Conservation (phyloP, 2,329 filamentous ascomycete species). For the Exophiala alcalophila region DNA sequence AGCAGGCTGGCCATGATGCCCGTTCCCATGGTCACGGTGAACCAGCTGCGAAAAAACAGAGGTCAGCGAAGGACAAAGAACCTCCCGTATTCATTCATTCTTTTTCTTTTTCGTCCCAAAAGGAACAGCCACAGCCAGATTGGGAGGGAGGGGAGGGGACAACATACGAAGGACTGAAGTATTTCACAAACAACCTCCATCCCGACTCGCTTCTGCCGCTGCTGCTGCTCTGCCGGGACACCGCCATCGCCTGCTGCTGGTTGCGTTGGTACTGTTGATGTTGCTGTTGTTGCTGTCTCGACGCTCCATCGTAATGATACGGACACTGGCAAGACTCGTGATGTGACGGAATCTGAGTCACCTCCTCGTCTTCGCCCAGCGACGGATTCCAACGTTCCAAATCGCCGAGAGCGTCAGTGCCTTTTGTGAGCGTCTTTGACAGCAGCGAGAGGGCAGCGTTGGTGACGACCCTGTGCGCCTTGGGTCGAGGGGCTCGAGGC, state of each 20-base stretch:
- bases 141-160: background rate
- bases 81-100: too few species aligned
- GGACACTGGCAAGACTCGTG: too few species aligned
- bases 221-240: too few species aligned
- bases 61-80: too few species aligned
- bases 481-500: slow-evolving; percentile 6
- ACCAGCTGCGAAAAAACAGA: slow-evolving; percentile 47
- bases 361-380: slow-evolving; percentile 13
- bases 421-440: slow-evolving; percentile 12
- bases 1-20: slow-evolving; percentile 64
- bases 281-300: too few species aligned
- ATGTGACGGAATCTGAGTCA: too few species aligned
- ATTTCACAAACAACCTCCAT: slow-evolving; percentile 20
- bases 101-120: too few species aligned
- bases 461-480: slow-evolving; percentile 7
- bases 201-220: too few species aligned
- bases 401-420: slow-evolving; percentile 9
- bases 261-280: slow-evolving; percentile 4
- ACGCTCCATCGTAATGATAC: too few species aligned
- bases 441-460: slow-evolving; percentile 9
- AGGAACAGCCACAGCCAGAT: too few species aligned
- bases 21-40: slow-evolving; percentile 63
- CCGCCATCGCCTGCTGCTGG: slow-evolving; percentile 1
- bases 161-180: slow-evolving; percentile 21
- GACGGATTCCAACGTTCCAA: slow-evolving; percentile 14